Conservation (phyloP, 2,329 filamentous ascomycete species). For the Fusarium duplospermum region DNA sequence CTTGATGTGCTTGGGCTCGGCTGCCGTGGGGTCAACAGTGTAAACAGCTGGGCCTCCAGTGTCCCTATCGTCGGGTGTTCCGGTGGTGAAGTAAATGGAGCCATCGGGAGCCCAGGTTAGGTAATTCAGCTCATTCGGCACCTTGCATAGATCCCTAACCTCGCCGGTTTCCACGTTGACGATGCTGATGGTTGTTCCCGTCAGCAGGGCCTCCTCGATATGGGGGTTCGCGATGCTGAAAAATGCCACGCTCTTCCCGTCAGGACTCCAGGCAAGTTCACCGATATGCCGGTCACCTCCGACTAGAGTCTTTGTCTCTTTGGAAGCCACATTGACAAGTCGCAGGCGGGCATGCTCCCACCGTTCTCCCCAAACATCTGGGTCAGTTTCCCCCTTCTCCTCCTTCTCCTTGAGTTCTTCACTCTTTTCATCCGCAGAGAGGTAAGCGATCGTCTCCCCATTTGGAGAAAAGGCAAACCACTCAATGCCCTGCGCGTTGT, state of each 20-base stretch:
- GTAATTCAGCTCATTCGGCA: slow-evolving; percentile 7
- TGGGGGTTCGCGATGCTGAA: slow-evolving; percentile 14
- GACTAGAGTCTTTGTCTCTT: slow-evolving; percentile 24
- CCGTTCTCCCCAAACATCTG: slow-evolving; percentile 50
- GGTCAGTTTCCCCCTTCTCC: slow-evolving; percentile 49
- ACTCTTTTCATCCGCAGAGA: slow-evolving; percentile 27
- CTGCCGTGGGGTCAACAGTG: slow-evolving; percentile 1
- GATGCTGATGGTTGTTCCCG: slow-evolving; percentile 16
- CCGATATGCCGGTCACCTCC: slow-evolving; percentile 17
- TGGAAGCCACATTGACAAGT: slow-evolving; percentile 45
- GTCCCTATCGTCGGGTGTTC: slow-evolving; percentile 6
- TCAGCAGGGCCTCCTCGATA: slow-evolving; percentile 23
- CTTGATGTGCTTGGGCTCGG: background rate
- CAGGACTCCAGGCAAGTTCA: slow-evolving; percentile 30
- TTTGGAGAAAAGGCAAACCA: slow-evolving; percentile 20
- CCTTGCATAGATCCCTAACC: slow-evolving; percentile 9
- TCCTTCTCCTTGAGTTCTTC: slow-evolving; percentile 20
- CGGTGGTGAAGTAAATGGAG: slow-evolving; percentile 29
- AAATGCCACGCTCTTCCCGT: slow-evolving; percentile 26
- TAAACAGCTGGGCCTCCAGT: slow-evolving; percentile 23
- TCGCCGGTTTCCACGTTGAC: slow-evolving; percentile 17
- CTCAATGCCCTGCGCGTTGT: slow-evolving; percentile 25
- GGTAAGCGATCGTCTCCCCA: slow-evolving; percentile 24
- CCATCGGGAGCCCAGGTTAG: slow-evolving; percentile 31
- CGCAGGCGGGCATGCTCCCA: slow-evolving; percentile 49